Evolutionary conservation across 768 basidiomycete genomes (phyloP), one percentile per base, ranked within the genome.

Genomic region (Lentinula sp.): DNA sequence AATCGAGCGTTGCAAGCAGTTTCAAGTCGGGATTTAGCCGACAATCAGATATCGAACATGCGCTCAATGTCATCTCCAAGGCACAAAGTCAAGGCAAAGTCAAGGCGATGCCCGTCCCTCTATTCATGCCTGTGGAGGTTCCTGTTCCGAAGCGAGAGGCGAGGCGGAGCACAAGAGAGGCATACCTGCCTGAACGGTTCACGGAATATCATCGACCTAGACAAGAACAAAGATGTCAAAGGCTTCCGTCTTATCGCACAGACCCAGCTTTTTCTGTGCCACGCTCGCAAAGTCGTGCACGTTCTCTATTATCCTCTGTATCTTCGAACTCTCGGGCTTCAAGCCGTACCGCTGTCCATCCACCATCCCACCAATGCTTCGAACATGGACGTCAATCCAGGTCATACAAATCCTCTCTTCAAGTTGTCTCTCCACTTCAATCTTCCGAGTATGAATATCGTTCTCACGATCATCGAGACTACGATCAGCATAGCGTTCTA

Each of bases 1-100:
- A 37, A 40, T 31, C 39, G 34, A 51, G 40, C 9, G 51, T 18
- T 35, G 31, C 49, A n/a, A 52, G 50, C n/a, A 52, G 40, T 37
- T 37, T 32, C 35, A 52, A 52, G 28, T 60, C 50, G 11, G 59
- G 23, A 16, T 60, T 51, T 32, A 51, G 49, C 31, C 59, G 59
- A 16, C 59, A 60, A 10, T 51, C 59, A n/a, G 59, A 60, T 43
- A 60, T 60, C 48, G 59, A 60, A 37, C 59, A 60, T 40, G 59
- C 59, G 3, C 31, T 60, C n/a, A 52, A 52, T 21, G 59, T 60
- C 2, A 39, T 60, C 39, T 60, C 50, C 1, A 60, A 52, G n/a
- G 49, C 23, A 16, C 21, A 60, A 31, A 50, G 55, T 56, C 55
- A 56, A 56, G 23, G 55, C 11, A 39, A 56, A 11, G 42, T 56